phyloP scores from a whole-genome alignment of 345 rosid genomes.

The Leavenworthia alabamica region DNA sequence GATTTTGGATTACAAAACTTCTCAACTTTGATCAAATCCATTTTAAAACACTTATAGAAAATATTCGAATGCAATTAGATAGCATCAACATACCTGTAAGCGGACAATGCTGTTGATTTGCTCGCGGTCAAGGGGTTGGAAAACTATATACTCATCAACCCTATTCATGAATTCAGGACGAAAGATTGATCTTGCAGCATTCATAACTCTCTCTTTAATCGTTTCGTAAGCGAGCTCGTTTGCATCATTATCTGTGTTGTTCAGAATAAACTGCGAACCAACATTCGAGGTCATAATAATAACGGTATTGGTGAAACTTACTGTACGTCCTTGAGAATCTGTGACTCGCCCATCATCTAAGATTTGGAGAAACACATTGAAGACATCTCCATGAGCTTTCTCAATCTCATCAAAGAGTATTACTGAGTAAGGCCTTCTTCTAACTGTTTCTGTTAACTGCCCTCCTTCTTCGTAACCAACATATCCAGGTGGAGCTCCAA shows the following conservation, averaged over 20 bases:
- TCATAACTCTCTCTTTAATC: slow-evolving; percentile 77
- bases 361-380: slow-evolving; percentile 93
- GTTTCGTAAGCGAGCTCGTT: slow-evolving; percentile 65
- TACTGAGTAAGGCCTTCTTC: slow-evolving; percentile 91
- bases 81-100: slow-evolving; percentile 58
- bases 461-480: slow-evolving; percentile 99
- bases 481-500: slow-evolving; percentile 99
- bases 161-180: slow-evolving; percentile 98
- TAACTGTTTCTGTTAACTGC: slow-evolving; percentile 83
- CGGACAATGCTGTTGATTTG: slow-evolving; percentile 81
- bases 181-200: slow-evolving; percentile 93
- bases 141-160: slow-evolving; percentile 95
- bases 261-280: slow-evolving; percentile 81
- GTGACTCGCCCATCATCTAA: slow-evolving; percentile 97
- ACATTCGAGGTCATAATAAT: slow-evolving; percentile 95
- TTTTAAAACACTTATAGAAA: not conserved
- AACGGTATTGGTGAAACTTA: slow-evolving; percentile 88
- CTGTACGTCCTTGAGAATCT: slow-evolving; percentile 93
- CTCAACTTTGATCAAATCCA: not conserved
- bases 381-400: slow-evolving; percentile 92
- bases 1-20: not conserved
- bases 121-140: slow-evolving; percentile 84
- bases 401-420: slow-evolving; percentile 98
- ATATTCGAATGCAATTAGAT: not conserved
- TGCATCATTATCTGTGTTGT: slow-evolving; percentile 64